These are phyloP conservation scores for Vigna unguiculata DNA, from an alignment of 306 rosid genomes.

Conservation along the genomic window DNA sequence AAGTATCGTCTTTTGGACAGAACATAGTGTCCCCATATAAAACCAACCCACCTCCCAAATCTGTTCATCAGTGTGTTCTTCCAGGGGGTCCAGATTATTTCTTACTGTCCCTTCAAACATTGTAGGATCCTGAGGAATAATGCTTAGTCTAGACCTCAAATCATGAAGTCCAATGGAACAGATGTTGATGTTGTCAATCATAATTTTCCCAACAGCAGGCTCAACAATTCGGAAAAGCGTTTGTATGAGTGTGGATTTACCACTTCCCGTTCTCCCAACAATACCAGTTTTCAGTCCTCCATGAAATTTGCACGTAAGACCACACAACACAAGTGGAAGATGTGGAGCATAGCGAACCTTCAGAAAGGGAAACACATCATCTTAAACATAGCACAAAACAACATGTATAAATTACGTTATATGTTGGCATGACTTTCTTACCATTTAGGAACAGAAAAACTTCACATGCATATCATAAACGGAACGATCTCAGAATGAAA, in stretches of 20 bases:
- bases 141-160: conserved; percentile 79
- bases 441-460: conserved; percentile 10
- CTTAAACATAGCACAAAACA: conserved; percentile 3
- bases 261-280: conserved; percentile 93
- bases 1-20: not conserved
- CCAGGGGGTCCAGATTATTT: conserved; percentile 81
- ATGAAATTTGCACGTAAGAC: conserved; percentile 69
- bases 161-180: conserved; percentile 76
- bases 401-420: conserved; percentile 6
- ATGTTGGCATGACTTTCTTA: not conserved
- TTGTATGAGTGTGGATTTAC: conserved; percentile 85
- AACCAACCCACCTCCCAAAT: conserved; percentile 79
- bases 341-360: conserved; percentile 93
- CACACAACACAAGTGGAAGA: conserved; percentile 85
- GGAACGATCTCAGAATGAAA: not conserved
- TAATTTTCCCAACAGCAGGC: conserved; percentile 63
- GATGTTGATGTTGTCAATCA: conserved; percentile 70
- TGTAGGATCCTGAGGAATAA: conserved; percentile 96
- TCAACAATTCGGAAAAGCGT: conserved; percentile 79
- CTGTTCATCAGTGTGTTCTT: conserved; percentile 80
- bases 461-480: not conserved
- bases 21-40: not conserved
- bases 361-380: conserved; percentile 21
- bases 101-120: conserved; percentile 95
- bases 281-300: conserved; percentile 89